phyloP scores from a whole-genome alignment of 2,329 filamentous ascomycete species.

The Tolypocladium album region DNA sequence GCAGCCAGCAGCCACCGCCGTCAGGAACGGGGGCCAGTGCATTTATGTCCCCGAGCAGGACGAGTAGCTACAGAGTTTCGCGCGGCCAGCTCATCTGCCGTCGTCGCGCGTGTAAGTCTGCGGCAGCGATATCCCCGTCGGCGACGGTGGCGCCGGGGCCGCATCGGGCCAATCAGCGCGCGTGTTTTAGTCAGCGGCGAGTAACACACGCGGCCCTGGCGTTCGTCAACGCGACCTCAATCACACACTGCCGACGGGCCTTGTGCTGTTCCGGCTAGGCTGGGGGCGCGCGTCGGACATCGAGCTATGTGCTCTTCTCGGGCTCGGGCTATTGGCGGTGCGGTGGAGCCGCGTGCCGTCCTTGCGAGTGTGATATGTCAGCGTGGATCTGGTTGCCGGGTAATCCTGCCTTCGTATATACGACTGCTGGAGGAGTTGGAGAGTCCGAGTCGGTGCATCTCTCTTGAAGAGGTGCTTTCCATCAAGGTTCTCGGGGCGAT shows the following conservation, averaged over 20 bases:
- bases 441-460: neutral
- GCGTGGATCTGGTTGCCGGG: neutral
- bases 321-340: neutral
- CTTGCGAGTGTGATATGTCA: neutral
- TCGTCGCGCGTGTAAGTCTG: neutral
- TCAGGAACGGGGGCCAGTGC: neutral
- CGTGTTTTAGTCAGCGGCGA: constrained; percentile 21
- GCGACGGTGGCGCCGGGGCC: neutral
- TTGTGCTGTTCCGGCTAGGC: neutral
- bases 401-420: neutral
- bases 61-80: neutral
- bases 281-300: neutral
- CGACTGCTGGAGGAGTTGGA: neutral
- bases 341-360: neutral
- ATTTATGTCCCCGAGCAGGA: neutral
- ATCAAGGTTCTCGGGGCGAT: neutral
- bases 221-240: neutral
- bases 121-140: neutral
- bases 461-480: neutral
- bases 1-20: neutral
- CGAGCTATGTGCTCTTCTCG: neutral
- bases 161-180: constrained; percentile 16
- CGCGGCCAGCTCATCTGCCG: neutral
- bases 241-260: too few relatives aligned
- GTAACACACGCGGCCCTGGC: constrained; percentile 7